Percentiles rank a stretch among this genome's conserved stretches.
These are phyloP conservation scores for Meira nashicola DNA, from an alignment of 1,284 basidiomycete species.

Conservation along the genomic window DNA sequence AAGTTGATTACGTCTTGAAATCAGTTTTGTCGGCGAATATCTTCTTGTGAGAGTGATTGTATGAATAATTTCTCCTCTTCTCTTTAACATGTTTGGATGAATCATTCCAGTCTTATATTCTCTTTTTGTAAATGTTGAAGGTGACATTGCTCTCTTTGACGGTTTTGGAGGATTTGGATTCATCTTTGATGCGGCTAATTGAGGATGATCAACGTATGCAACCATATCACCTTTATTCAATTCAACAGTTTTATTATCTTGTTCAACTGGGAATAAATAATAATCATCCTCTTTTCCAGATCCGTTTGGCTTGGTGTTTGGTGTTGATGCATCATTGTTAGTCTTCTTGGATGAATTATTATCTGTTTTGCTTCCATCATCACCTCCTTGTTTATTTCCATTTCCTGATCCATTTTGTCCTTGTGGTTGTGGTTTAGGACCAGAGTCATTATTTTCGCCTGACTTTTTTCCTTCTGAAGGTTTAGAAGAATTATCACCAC, in stretches of 20 bases:
- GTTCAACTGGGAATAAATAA: neutral
- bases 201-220: neutral
- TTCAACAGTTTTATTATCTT: neutral
- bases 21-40: no score
- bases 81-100: no score
- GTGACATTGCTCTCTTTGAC: no score
- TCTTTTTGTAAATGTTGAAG: no score
- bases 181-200: no score
- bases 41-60: no score
- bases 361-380: neutral
- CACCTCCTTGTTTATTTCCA: neutral
- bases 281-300: neutral
- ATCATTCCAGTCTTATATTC: no score
- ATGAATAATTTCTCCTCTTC: no score
- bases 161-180: no score
- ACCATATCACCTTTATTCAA: conserved; percentile 4
- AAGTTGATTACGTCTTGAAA: no score
- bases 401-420: neutral
- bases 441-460: neutral
- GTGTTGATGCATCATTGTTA: neutral
- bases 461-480: neutral
- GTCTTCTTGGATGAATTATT: neutral
- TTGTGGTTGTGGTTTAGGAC: neutral
- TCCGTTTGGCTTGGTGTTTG: neutral
- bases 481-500: neutral